Base-by-base conservation (phyloP, 1,284 basidiomycete species). In the Fistulina hepatica region DNA sequence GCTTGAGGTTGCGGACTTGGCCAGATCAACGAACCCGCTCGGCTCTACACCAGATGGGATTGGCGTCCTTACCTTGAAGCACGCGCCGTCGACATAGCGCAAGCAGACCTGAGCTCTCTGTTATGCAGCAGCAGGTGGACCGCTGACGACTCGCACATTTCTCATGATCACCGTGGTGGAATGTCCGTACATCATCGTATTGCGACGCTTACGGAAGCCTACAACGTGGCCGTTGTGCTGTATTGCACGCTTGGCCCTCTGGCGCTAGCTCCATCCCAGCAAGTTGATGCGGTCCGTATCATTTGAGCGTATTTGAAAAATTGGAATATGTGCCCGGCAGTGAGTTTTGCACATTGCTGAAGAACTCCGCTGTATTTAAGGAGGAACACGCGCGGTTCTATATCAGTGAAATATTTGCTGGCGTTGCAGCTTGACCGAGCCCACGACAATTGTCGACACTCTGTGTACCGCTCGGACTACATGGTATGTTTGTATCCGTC, bases 181-280 rank as follows among this genome's bases (percentile, higher is more conserved):
- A 84, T 86, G 50, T 77, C 74, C 40, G 81, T 86, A 53, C 63
- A 79, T 8, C 67, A 71, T 41, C 69, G 74, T 39, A 80, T 86
- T 30, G 79, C 81, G 5, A 66, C 65, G 22, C 65, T 85, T 56
- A 73, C 77, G 2, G 81, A 85, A 59, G 73, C 64, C 6, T 78
- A 78, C 47, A 76, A 79, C 44, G 70, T 78, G 46, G 73, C 67
- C 6, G 52, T 78, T 26, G 75, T 75, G 1, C 73, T 76, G 2
- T 73, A 78, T 48, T 76, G 72, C 49, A 74, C 75, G 1, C 49
- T 79, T 2, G 77, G 81, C 0, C 82, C 81, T 0, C 72, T 86
- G 21, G 81, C 81, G 0, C 67, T 85, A 28, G 82, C 81, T 4
- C 81, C 81, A 5, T 76, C 71, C 47, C 66, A 76, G 42, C 74